These are phyloP conservation scores for Geotrichum klebahnii DNA, from an alignment of 1,139 yeast genomes.

Conservation along the genomic window DNA sequence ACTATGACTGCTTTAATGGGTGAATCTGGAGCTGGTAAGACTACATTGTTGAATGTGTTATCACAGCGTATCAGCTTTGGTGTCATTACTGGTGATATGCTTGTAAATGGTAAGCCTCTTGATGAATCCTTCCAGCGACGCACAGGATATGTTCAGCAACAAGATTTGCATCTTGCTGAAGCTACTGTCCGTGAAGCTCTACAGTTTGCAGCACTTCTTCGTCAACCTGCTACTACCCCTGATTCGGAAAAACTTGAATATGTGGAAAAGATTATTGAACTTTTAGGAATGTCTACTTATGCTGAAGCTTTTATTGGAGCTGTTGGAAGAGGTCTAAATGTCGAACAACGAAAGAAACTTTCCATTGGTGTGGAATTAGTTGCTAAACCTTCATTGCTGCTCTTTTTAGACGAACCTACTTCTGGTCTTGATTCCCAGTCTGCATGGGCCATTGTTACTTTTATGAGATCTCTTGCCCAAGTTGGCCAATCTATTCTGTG, in stretches of 20 bases:
- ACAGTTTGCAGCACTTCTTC: constrained; percentile 54
- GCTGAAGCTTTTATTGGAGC: constrained; percentile 63
- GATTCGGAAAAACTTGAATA: constrained; percentile 49
- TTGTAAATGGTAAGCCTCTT: constrained; percentile 53
- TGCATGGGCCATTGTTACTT: constrained; percentile 56
- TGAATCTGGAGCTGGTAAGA: constrained; percentile 64
- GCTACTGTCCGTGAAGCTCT: constrained; percentile 57
- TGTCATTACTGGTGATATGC: constrained; percentile 56
- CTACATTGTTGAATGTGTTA: constrained; percentile 54
- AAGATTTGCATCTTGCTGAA: constrained; percentile 55
- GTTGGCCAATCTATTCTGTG: constrained; percentile 78
- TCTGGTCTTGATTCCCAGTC: constrained; percentile 88
- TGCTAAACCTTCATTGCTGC: constrained; percentile 71
- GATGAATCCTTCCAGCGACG: constrained; percentile 53
- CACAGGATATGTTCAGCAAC: constrained; percentile 62
- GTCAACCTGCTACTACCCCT: constrained; percentile 49
- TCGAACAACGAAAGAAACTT: constrained; percentile 76
- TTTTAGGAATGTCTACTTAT: constrained; percentile 54
- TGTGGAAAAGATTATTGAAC: constrained; percentile 52
- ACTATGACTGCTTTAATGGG: constrained; percentile 60
- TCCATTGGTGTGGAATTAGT: constrained; percentile 85
- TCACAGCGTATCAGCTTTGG: constrained; percentile 57
- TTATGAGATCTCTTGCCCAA: constrained; percentile 62
- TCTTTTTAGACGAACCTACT: constrained; percentile 85
- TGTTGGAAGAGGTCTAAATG: constrained; percentile 65